Evolutionary conservation across 768 basidiomycete genomes (phyloP).

Genomic region (Kwoniella newhampshirensis): DNA sequence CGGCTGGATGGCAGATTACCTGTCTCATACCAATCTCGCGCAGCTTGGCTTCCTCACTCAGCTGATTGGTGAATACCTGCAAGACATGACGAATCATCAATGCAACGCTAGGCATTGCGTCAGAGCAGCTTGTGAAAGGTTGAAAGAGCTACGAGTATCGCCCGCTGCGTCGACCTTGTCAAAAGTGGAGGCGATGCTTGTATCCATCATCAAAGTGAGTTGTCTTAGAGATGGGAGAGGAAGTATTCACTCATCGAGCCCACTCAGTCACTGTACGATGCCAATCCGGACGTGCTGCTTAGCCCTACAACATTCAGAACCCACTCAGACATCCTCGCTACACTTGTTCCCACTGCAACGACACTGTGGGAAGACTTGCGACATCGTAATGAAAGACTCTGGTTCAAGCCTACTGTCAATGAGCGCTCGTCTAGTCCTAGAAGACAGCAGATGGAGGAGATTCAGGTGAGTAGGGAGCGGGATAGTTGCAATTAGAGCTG

Average conservation of each 20-base stretch:
- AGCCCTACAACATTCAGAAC: constrained; percentile 31
- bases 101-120: constrained; percentile 32
- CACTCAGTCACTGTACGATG: constrained; percentile 15
- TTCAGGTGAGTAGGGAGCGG: constrained; percentile 27
- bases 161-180: constrained; percentile 18
- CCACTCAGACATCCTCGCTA: constrained; percentile 16
- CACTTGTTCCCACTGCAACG: not conserved
- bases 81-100: constrained; percentile 33
- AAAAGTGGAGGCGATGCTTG: constrained; percentile 28
- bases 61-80: constrained; percentile 31
- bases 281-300: constrained; percentile 30
- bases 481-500: not conserved
- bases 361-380: constrained; percentile 6
- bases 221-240: not conserved
- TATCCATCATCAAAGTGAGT: constrained; percentile 26
- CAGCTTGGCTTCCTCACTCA: constrained; percentile 41
- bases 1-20: constrained; percentile 36
- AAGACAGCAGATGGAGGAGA: constrained; percentile 46
- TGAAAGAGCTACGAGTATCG: constrained; percentile 35
- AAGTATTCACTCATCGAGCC: not conserved
- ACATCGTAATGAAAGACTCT: constrained; percentile 23
- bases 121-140: constrained; percentile 30
- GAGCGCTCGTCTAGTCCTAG: constrained; percentile 36
- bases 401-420: constrained; percentile 23
- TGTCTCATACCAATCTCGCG: constrained; percentile 35